Conservation (phyloP, 805 yeast genomes). For the Lipomyces sp. region DNA sequence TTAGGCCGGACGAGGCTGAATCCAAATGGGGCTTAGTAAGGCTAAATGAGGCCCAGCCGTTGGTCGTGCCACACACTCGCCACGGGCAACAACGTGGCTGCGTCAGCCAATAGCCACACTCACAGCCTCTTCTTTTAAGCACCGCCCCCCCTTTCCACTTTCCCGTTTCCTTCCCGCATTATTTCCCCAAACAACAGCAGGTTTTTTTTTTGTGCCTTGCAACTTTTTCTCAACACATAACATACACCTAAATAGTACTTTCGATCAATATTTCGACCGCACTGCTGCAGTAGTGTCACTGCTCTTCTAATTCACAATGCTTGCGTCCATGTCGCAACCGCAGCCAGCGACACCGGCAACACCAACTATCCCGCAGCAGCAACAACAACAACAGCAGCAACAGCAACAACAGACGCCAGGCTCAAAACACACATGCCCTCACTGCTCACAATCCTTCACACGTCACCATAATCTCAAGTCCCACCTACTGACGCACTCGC, state of each 20-base stretch:
- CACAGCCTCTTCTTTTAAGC: constrained; percentile 7
- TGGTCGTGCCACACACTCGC: not conserved
- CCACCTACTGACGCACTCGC: constrained; percentile 70
- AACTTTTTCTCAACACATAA: too few species aligned
- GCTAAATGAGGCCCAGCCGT: not conserved
- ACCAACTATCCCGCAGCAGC: not conserved
- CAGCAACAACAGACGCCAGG: constrained; percentile 3
- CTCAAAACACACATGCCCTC: constrained; percentile 51
- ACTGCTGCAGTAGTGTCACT: not conserved
- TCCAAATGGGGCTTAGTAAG: not conserved
- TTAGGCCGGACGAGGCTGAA: not conserved
- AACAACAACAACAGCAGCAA: too few species aligned
- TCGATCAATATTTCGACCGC: not conserved
- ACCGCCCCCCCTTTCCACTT: constrained; percentile 21
- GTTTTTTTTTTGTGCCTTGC: too few species aligned
- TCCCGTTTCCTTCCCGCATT: not conserved
- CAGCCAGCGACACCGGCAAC: constrained; percentile 18
- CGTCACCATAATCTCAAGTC: constrained; percentile 76
- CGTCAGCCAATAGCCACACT: constrained; percentile 13
- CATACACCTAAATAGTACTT: not conserved
- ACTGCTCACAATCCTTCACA: constrained; percentile 68
- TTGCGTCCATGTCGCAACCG: constrained; percentile 22
- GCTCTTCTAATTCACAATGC: constrained; percentile 8
- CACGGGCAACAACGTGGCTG: constrained; percentile 6
- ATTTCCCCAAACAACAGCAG: not conserved